Conservation (phyloP, 176 grass and related monocot species). For the Avena atlantica region DNA sequence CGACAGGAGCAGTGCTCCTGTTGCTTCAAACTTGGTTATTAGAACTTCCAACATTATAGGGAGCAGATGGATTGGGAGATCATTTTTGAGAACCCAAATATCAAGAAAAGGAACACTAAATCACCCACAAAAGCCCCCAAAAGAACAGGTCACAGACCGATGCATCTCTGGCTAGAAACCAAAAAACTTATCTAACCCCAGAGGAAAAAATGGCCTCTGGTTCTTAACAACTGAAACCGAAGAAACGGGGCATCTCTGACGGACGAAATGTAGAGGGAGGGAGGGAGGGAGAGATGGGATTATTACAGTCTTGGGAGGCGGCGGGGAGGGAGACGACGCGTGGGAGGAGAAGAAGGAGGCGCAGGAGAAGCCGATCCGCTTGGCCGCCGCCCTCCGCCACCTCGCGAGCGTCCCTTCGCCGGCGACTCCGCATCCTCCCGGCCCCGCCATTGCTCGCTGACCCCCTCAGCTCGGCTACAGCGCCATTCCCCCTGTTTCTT, state of each 20-base stretch:
- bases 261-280: background rate
- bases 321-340: conserved; percentile 42
- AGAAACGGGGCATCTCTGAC: background rate
- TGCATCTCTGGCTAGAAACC: conserved; percentile 7
- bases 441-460: conserved; percentile 49
- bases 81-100: background rate
- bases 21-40: background rate
- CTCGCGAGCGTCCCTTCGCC: conserved; percentile 54
- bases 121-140: background rate
- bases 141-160: conserved; percentile 12
- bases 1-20: conserved; percentile 14
- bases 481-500: conserved; percentile 35
- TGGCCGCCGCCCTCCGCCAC: conserved; percentile 69
- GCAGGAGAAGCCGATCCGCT: conserved; percentile 69
- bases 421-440: conserved; percentile 23
- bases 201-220: background rate
- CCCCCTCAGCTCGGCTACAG: conserved; percentile 11
- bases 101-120: background rate
- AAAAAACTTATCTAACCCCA: conserved; percentile 29
- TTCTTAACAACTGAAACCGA: background rate
- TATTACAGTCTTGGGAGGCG: conserved; percentile 63
- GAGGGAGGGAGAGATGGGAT: background rate
- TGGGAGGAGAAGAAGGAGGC: conserved; percentile 65
- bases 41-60: background rate
- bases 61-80: background rate